Conservation (phyloP, 208 protist species). For the Lotmaria passim region DNA sequence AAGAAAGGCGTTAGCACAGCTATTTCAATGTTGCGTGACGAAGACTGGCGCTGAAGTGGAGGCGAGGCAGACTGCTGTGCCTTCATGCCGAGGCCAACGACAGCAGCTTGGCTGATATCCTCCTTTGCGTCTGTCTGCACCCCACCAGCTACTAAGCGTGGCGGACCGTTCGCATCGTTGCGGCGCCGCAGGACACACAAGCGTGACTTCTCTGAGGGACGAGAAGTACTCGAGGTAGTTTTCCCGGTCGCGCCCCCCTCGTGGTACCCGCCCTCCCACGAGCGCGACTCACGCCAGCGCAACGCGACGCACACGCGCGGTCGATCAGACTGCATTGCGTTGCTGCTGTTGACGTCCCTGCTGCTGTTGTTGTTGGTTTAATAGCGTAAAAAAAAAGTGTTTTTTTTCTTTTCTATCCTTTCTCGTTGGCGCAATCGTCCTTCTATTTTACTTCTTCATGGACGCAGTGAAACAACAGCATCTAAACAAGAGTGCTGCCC, state of each 20-base stretch:
- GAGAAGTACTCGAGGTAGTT: neutral
- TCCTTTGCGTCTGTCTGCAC: neutral
- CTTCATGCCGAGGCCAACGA: neutral
- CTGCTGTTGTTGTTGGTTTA: too few species aligned
- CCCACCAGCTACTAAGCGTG: neutral
- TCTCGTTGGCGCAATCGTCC: too few species aligned
- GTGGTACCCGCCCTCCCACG: neutral
- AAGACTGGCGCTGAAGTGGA: neutral
- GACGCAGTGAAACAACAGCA: too few species aligned
- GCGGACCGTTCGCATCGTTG: neutral
- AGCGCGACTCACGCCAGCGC: slow-evolving; percentile 32
- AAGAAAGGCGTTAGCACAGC: slow-evolving; percentile 24
- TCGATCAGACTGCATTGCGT: neutral
- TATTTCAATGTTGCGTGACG: slow-evolving; percentile 3
- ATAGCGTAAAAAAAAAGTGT: too few species aligned
- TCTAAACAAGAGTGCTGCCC: too few species aligned
- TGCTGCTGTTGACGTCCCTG: neutral
- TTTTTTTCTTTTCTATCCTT: too few species aligned
- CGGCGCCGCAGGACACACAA: slow-evolving; percentile 29
- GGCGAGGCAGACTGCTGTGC: neutral
- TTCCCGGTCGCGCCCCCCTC: neutral
- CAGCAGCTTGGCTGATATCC: neutral
- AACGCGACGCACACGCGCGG: slow-evolving; percentile 31
- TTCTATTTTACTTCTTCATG: too few species aligned
- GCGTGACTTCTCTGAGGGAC: neutral